Evolutionary conservation across 805 yeast genomes (phyloP).

Genomic region (Schizosaccharomyces octosporus): DNA sequence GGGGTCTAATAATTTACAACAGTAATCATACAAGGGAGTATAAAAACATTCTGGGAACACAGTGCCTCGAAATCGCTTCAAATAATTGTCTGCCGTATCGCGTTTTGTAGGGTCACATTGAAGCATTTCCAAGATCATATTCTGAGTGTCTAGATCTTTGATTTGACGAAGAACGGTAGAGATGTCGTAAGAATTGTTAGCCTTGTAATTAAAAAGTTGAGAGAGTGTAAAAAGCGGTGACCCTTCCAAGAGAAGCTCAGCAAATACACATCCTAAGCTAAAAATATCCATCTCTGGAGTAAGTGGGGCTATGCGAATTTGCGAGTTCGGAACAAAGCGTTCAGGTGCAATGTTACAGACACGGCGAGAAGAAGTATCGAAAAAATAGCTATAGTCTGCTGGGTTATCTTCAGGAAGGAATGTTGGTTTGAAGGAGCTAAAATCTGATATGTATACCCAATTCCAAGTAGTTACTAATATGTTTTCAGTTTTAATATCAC

Average conservation of each 20-base stretch:
- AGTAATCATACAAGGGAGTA: slow-evolving; percentile 42
- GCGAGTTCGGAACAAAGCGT: slow-evolving; percentile 26
- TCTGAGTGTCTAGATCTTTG: slow-evolving; percentile 23
- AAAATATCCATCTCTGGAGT: slow-evolving; percentile 58
- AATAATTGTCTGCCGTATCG: slow-evolving; percentile 26
- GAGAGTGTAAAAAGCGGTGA: slow-evolving; percentile 66
- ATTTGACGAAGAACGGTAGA: slow-evolving; percentile 18
- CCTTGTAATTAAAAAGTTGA: slow-evolving; percentile 61
- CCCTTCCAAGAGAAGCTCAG: slow-evolving; percentile 72
- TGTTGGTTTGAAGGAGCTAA: slow-evolving; percentile 64
- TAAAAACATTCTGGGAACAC: slow-evolving; percentile 9
- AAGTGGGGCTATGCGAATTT: slow-evolving; percentile 15
- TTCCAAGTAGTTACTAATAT: slow-evolving; percentile 69
- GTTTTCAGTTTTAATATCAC: slow-evolving; percentile 82
- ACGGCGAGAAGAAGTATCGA: slow-evolving; percentile 70
- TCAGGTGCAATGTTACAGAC: slow-evolving; percentile 89
- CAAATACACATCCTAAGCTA: slow-evolving; percentile 67
- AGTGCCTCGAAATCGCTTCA: slow-evolving; percentile 20
- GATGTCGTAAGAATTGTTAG: slow-evolving; percentile 37
- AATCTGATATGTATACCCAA: slow-evolving; percentile 64
- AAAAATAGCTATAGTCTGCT: slow-evolving; percentile 69
- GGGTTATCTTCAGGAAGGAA: slow-evolving; percentile 82
- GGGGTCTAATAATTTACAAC: neutral
- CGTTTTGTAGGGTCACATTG: slow-evolving; percentile 37
- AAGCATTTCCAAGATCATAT: slow-evolving; percentile 40